These are phyloP conservation scores for Cryphonectria naterciae DNA, from an alignment of 2,329 filamentous ascomycete species.

Conservation along the genomic window DNA sequence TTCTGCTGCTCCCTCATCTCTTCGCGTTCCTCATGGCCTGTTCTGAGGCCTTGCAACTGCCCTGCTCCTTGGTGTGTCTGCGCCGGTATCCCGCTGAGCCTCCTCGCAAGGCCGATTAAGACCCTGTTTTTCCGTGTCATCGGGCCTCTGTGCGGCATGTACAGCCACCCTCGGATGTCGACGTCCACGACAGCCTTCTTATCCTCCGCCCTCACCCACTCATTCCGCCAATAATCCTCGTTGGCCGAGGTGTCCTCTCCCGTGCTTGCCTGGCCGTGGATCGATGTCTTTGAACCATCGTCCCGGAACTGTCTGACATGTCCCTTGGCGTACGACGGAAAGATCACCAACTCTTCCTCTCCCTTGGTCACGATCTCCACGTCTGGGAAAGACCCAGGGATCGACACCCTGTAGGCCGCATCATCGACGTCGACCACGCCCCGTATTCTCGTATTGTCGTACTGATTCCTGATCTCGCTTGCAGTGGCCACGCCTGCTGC, in stretches of 20 bases:
- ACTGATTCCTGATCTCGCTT: constrained; percentile 63
- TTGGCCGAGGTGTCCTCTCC: constrained; percentile 54
- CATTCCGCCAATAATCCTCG: constrained; percentile 74
- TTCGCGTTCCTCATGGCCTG: constrained; percentile 49
- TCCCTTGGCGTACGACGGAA: constrained; percentile 87
- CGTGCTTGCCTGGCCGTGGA: constrained; percentile 11
- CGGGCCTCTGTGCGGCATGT: constrained; percentile 80
- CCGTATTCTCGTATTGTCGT: constrained; percentile 55
- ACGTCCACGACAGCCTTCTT: constrained; percentile 89
- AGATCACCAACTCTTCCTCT: constrained; percentile 90
- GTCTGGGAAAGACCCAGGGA: constrained; percentile 81
- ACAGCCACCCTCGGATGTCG: constrained; percentile 95
- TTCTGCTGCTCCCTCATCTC: constrained; percentile 62
- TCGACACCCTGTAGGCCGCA: constrained; percentile 48
- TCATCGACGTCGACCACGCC: constrained; percentile 40
- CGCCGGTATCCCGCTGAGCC: constrained; percentile 83
- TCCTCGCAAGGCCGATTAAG: constrained; percentile 81
- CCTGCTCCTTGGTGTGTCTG: constrained; percentile 52
- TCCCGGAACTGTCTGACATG: constrained; percentile 68
- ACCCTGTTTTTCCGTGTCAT: constrained; percentile 87
- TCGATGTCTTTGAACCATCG: constrained; percentile 37
- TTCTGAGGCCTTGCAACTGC: constrained; percentile 30
- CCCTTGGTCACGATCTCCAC: constrained; percentile 79
- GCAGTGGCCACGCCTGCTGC: constrained; percentile 60
- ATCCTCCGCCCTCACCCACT: constrained; percentile 81